Conservation (phyloP, 768 basidiomycete species). For the Amanita pallidorosea region DNA sequence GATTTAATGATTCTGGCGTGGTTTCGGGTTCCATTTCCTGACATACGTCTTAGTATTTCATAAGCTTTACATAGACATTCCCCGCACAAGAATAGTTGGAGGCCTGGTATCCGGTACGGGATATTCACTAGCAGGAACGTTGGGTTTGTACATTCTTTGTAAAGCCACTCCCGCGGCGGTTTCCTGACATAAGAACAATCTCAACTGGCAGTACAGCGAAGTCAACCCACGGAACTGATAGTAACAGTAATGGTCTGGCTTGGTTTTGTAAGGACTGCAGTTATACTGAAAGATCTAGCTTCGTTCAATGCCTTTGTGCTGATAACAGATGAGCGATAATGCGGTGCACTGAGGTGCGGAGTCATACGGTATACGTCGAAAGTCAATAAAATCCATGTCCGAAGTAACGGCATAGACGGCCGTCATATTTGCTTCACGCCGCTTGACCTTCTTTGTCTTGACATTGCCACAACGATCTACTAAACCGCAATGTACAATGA, state of each 20-base stretch:
- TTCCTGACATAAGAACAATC: constrained; percentile 37
- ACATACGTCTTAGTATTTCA: neutral
- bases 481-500: constrained; percentile 50
- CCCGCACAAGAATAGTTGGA: constrained; percentile 18
- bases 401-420: constrained; percentile 67
- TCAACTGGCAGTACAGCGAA: constrained; percentile 1
- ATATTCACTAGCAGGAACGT: constrained; percentile 40
- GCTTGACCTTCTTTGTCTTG: constrained; percentile 31
- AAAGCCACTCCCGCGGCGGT: constrained; percentile 57
- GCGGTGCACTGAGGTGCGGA: neutral
- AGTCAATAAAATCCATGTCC: constrained; percentile 67
- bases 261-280: constrained; percentile 54
- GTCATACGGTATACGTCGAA: constrained; percentile 66
- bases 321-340: constrained; percentile 2
- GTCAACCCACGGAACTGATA: constrained; percentile 45
- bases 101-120: constrained; percentile 68
- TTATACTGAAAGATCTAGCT: constrained; percentile 48
- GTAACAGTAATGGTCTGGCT: constrained; percentile 58
- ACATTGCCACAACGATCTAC: constrained; percentile 16
- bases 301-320: constrained; percentile 64
- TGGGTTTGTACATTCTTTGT: constrained; percentile 45
- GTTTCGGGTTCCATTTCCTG: constrained; percentile 57
- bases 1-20: constrained; percentile 7
- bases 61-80: neutral
- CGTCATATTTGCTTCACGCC: constrained; percentile 46